Conservation (phyloP, 75 land plant species). For the Cryptomeria japonica region DNA sequence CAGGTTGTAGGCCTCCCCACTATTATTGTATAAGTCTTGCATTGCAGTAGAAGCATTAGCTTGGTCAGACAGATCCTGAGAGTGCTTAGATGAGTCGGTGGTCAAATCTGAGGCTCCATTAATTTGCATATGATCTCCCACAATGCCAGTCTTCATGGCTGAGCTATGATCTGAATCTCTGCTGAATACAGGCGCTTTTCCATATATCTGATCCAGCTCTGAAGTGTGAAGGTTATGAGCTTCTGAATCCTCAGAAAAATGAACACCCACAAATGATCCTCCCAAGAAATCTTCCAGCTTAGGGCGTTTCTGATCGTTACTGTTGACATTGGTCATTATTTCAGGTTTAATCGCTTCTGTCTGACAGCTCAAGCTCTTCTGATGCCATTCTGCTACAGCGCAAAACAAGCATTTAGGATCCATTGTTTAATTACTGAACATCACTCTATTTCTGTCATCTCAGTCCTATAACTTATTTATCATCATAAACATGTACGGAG, state of each 20-base stretch:
- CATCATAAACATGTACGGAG: neutral
- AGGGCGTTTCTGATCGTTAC: neutral
- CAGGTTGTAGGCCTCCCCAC: neutral
- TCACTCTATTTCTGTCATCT: neutral
- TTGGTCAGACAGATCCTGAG: neutral
- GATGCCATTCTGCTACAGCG: constrained; percentile 1
- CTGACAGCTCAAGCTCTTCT: neutral
- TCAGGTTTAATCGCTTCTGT: neutral
- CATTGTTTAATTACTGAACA: neutral
- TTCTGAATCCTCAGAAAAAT: neutral
- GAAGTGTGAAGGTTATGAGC: neutral
- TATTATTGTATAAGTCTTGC: neutral
- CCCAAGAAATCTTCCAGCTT: constrained; percentile 12
- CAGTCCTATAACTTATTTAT: neutral
- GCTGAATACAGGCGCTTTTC: neutral
- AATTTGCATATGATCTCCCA: neutral
- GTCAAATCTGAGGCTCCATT: neutral
- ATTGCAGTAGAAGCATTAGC: neutral
- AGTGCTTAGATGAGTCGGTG: neutral
- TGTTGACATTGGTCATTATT: neutral
- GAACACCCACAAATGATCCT: constrained; percentile 7
- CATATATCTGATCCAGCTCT: neutral
- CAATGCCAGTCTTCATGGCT: neutral
- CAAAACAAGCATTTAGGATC: neutral
- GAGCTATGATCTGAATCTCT: neutral